Evolutionary conservation across 2,329 filamentous ascomycete species (phyloP).

Genomic region (Sodiomyces alkalinus): DNA sequence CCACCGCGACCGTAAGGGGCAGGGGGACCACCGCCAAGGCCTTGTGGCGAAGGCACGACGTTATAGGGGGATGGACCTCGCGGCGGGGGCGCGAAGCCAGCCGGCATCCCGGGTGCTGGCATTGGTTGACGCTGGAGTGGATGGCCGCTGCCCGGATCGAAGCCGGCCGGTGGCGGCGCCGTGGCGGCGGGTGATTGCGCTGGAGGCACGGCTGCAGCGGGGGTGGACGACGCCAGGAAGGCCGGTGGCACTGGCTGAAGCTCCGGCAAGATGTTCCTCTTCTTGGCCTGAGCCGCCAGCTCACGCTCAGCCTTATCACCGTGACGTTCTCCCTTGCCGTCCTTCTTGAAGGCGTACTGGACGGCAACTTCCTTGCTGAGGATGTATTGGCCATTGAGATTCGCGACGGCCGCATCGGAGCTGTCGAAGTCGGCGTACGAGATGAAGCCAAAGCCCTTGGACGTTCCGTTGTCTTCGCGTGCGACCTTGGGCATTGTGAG

Average conservation of each 20-base stretch:
- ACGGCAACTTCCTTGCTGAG: constrained; percentile 95
- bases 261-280: constrained; percentile 80
- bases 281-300: constrained; percentile 82
- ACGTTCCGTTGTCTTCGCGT: constrained; percentile 72
- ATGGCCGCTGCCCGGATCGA: constrained; percentile 18
- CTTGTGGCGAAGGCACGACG: constrained; percentile 5
- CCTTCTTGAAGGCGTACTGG: constrained; percentile 98
- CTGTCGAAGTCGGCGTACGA: constrained; percentile 88
- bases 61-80: constrained; percentile 20
- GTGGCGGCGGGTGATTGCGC: constrained; percentile 9
- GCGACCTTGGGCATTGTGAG: constrained; percentile 80
- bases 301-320: constrained; percentile 87
- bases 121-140: constrained; percentile 6
- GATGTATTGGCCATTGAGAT: constrained; percentile 92
- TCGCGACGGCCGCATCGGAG: constrained; percentile 77
- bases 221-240: constrained; percentile 34
- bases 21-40: constrained; percentile 3
- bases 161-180: constrained; percentile 14
- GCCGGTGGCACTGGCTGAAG: constrained; percentile 61
- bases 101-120: constrained; percentile 15
- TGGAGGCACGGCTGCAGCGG: constrained; percentile 10
- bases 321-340: constrained; percentile 91
- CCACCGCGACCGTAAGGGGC: constrained; percentile 12
- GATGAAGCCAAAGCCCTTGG: constrained; percentile 93
- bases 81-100: constrained; percentile 21